phyloP scores from a whole-genome alignment of 768 basidiomycete species.

The Boletus barrowsii region DNA sequence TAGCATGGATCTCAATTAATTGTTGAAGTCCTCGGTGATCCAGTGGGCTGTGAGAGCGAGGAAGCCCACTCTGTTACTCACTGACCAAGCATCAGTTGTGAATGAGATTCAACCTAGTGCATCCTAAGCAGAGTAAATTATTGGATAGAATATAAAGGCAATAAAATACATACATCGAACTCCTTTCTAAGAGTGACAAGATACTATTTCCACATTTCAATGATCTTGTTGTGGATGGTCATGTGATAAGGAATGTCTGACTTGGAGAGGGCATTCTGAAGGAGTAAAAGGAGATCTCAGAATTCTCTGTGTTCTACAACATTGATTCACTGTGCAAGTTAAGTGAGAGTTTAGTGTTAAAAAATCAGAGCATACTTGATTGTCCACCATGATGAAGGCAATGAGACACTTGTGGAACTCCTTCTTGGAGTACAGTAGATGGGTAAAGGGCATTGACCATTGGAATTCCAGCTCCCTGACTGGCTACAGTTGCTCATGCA shows the following conservation, averaged over 20 bases:
- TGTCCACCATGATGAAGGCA: neutral
- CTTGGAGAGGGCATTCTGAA: neutral
- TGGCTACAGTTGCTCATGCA: too few species aligned
- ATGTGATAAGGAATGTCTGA: neutral
- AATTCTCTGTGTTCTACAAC: neutral
- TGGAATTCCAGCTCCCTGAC: too few species aligned
- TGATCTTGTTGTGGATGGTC: neutral
- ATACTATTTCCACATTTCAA: neutral
- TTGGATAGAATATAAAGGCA: neutral
- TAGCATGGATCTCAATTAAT: neutral
- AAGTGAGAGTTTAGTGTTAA: neutral
- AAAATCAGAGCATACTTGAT: neutral
- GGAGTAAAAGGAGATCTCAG: neutral
- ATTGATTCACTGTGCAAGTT: neutral
- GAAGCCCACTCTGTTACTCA: neutral
- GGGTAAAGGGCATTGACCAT: neutral
- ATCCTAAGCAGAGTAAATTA: neutral
- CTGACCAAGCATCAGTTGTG: neutral
- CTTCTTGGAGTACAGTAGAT: neutral
- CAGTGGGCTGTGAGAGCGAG: neutral
- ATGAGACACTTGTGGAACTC: neutral
- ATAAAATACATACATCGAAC: neutral
- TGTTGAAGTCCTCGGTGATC: neutral
- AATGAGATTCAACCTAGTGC: neutral
- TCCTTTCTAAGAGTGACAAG: neutral